phyloP scores from a whole-genome alignment of 352 stramenopile genomes.

The Pelagophyceae sp. region DNA sequence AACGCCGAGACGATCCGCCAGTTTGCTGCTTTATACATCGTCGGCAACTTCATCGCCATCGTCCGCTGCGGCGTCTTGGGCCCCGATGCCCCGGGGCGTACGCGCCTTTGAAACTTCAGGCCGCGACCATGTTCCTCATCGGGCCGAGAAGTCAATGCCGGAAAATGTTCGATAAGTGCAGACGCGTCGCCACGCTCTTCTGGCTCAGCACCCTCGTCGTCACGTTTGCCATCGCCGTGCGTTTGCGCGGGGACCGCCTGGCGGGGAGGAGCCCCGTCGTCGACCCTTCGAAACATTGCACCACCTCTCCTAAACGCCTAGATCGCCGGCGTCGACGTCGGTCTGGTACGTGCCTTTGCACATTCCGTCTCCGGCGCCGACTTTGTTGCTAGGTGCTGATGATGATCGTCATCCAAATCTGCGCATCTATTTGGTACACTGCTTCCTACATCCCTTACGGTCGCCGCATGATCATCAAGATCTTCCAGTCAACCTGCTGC shows the following conservation, averaged over 20 bases:
- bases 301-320: slow-evolving; percentile 20
- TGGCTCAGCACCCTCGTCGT: slow-evolving; percentile 43
- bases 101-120: too few species aligned
- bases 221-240: slow-evolving; percentile 37
- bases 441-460: slow-evolving; percentile 47
- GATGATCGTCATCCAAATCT: slow-evolving; percentile 46
- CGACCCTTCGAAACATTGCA: slow-evolving; percentile 9
- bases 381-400: slow-evolving; percentile 42
- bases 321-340: slow-evolving; percentile 25
- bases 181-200: slow-evolving; percentile 34
- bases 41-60: slow-evolving; percentile 24
- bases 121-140: slow-evolving; percentile 37
- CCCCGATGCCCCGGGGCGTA: too few species aligned
- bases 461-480: slow-evolving; percentile 23
- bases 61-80: too few species aligned
- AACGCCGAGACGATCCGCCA: slow-evolving; percentile 24
- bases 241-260: background rate
- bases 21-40: slow-evolving; percentile 45
- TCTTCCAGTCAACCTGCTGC: slow-evolving; percentile 11
- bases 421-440: slow-evolving; percentile 47
- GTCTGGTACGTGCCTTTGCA: too few species aligned
- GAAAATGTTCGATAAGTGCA: slow-evolving; percentile 46
- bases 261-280: too few species aligned
- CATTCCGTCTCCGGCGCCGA: too few species aligned
- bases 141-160: slow-evolving; percentile 43